Percentiles rank a stretch among this genome's conserved stretches.
Conservation (phyloP, 805 yeast genomes). For the Helenozyma rhizophorensis region DNA sequence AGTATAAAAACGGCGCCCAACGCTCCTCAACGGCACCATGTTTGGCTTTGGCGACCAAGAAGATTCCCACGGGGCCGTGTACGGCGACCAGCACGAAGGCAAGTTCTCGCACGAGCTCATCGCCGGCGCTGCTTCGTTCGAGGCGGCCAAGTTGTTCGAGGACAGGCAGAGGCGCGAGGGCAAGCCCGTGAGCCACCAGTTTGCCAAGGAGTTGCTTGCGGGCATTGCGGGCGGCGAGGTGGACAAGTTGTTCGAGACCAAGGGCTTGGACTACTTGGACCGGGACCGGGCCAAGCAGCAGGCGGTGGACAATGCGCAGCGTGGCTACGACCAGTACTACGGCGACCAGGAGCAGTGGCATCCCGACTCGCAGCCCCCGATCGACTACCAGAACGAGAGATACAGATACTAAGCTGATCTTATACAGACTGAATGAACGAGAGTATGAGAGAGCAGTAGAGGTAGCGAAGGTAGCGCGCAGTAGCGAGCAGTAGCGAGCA, state of each 20-base stretch:
- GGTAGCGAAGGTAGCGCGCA: too few relatives aligned
- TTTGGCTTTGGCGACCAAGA: constrained; percentile 23
- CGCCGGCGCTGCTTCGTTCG: constrained; percentile 32
- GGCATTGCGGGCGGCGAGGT: constrained; percentile 31
- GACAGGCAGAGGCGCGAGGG: constrained; percentile 30
- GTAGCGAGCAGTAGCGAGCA: too few relatives aligned
- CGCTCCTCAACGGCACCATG: neutral
- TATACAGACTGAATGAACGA: too few relatives aligned
- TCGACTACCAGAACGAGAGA: constrained; percentile 22
- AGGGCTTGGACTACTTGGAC: constrained; percentile 31
- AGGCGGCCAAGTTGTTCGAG: constrained; percentile 27
- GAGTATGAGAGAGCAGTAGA: too few relatives aligned
- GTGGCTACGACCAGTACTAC: constrained; percentile 25
- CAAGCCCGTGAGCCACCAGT: constrained; percentile 26
- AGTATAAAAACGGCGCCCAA: constrained; percentile 1
- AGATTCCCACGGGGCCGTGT: constrained; percentile 22
- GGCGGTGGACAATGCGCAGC: constrained; percentile 18
- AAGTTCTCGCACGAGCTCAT: constrained; percentile 28
- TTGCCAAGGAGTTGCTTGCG: constrained; percentile 26
- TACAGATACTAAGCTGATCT: constrained; percentile 19
- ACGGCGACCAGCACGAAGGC: constrained; percentile 27
- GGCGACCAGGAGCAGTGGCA: constrained; percentile 24
- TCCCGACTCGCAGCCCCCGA: constrained; percentile 23
- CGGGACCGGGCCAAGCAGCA: constrained; percentile 20
- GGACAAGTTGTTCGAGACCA: constrained; percentile 31